Conservation (phyloP, 306 rosid species). For the Abrus precatorius region DNA sequence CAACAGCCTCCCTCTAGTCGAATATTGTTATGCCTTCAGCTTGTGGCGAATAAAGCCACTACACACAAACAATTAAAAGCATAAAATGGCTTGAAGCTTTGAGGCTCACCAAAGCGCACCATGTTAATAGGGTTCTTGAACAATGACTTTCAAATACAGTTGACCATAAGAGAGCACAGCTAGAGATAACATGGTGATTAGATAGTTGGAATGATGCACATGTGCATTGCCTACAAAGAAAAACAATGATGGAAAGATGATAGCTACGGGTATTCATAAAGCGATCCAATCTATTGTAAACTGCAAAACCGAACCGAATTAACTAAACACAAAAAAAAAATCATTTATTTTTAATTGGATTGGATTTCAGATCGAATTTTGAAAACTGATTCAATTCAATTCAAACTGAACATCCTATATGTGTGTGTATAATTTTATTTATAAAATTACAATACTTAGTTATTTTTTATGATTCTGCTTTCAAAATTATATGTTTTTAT, state of each 20-base stretch:
- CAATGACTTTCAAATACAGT: conserved; percentile 16
- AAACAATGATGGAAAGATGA: conserved; percentile 2
- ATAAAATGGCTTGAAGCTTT: neutral
- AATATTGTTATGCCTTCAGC: neutral
- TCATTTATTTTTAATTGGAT: too few species aligned
- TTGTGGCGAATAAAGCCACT: neutral
- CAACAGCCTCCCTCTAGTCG: conserved; percentile 1
- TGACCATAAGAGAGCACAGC: neutral
- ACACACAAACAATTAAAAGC: conserved; percentile 6
- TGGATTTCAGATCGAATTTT: too few species aligned
- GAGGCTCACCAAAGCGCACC: neutral
- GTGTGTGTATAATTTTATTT: too few species aligned
- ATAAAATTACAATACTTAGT: too few species aligned
- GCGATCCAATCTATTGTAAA: too few species aligned
- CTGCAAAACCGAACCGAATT: too few species aligned
- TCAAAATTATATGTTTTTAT: too few species aligned
- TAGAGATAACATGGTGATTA: neutral
- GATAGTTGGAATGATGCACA: conserved; percentile 23
- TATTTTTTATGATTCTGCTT: too few species aligned
- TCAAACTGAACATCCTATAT: too few species aligned
- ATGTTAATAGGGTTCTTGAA: conserved; percentile 1
- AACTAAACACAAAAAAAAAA: too few species aligned
- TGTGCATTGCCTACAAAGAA: neutral
- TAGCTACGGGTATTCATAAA: too few species aligned
- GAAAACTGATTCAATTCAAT: too few species aligned